Evolutionary conservation across 2,329 filamentous ascomycete species (phyloP), one percentile per base, ranked within the genome.

Genomic region (Rhynchosporium secalis): DNA sequence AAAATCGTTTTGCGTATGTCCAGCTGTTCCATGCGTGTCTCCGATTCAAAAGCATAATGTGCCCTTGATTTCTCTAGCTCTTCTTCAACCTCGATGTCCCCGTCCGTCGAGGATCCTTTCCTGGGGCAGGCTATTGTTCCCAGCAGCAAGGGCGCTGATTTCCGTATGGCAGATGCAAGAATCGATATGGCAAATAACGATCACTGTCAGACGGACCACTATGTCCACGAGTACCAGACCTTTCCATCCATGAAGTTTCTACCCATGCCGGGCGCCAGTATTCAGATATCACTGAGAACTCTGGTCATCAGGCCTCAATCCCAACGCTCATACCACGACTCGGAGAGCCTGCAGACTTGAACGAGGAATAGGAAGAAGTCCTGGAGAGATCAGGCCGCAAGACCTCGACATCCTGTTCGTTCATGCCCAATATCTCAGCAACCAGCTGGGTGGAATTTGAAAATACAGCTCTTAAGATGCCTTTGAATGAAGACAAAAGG

Each of bases 401-500:
- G 8, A 54, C 51, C 33, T 54, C 51, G 20, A 54, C 51, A 41
- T 54, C 51, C 40, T 54, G 51, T 33, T 54, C 51, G 33, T 54
- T 54, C 51, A 54, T 54, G 33, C 51, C 51, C n/a, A 54, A 20
- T 6, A 54, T 54, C n/a, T 54, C 51, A 8, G 51, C 51, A 28
- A 54, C 51, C 1, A 54, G 36, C 38, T 54, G 51, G 15, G 26
- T 41, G 20, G 51, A 20, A 40, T 54, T 26, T 0, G 51, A 54
- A 20, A 54, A 54, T 1, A 54, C 51, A 41, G 51, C 51, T 54
- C 51, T 20, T 12, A 54, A 20, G 20, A 54, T 54, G 13, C 51
- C 51, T 20, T 54, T 54, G 36, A 54, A 54, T 28, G 51, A 54
- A 54, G 51, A 54, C 0, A 54, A 20, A 1, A 54, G 51, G 10